Evolutionary conservation across 805 yeast species (phyloP).

Genomic region (Candida ovalis): DNA sequence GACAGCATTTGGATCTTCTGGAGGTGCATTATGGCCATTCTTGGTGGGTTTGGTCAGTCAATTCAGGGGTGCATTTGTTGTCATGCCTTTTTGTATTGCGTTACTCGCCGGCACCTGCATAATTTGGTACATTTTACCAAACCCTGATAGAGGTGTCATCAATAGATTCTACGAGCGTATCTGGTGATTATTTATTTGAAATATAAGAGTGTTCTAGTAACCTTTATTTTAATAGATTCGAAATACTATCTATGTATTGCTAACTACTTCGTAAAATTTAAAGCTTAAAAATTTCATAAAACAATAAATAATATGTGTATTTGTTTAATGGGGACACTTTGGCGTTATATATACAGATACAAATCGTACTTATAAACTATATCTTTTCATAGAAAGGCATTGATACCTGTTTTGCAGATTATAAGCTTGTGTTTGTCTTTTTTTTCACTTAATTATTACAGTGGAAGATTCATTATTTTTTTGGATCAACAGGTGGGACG

Average conservation of each 20-base stretch:
- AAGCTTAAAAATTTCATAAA: neutral
- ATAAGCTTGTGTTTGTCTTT: neutral
- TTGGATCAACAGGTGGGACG: conserved; percentile 19
- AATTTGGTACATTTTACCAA: conserved; percentile 42
- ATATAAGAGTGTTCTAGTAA: neutral
- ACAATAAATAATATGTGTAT: neutral
- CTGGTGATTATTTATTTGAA: conserved; percentile 11
- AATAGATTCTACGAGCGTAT: conserved; percentile 23
- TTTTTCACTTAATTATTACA: neutral
- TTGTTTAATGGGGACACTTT: neutral
- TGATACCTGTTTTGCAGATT: too few relatives aligned
- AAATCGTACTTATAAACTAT: neutral
- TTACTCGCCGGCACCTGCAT: conserved; percentile 33
- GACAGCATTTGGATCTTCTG: conserved; percentile 54
- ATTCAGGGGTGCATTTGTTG: conserved; percentile 42
- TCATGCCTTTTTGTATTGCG: conserved; percentile 44
- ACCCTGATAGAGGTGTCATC: conserved; percentile 34
- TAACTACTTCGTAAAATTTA: neutral
- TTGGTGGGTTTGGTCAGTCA: conserved; percentile 48
- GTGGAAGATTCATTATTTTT: neutral
- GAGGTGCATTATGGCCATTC: conserved; percentile 56
- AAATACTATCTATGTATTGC: neutral
- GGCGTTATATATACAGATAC: neutral
- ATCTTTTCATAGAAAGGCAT: too few relatives aligned
- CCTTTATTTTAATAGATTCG: neutral